Conservation (phyloP, 441 rosid species). For the Bruguiera hainesii region DNA sequence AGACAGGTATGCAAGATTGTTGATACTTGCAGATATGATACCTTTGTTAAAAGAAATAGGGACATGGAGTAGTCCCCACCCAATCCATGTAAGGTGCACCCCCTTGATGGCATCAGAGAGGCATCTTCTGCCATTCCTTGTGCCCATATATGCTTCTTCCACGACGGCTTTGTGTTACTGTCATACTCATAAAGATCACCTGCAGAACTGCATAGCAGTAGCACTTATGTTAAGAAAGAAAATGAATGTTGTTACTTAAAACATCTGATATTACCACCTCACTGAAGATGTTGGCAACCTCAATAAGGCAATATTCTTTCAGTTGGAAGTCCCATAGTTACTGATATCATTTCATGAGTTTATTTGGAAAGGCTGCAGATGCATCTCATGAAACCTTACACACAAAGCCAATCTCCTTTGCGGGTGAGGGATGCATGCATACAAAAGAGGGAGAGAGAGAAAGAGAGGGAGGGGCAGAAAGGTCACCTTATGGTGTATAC, state of each 20-base stretch:
- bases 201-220: constrained; percentile 41
- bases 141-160: constrained; percentile 68
- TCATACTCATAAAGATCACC: constrained; percentile 72
- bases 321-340: too few relatives aligned
- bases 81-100: constrained; percentile 39
- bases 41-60: constrained; percentile 66
- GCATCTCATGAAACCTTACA: too few relatives aligned
- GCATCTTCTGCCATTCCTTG: constrained; percentile 37
- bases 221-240: not conserved
- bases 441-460: not conserved
- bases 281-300: not conserved
- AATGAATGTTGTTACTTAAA: not conserved
- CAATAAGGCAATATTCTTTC: too few relatives aligned
- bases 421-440: too few relatives aligned
- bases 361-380: too few relatives aligned
- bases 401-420: too few relatives aligned
- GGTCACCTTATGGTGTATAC: constrained; percentile 57
- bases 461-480: constrained; percentile 10
- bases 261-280: not conserved
- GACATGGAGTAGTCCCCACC: constrained; percentile 50
- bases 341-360: too few relatives aligned
- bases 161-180: constrained; percentile 59
- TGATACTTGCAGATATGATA: constrained; percentile 16
- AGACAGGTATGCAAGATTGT: too few relatives aligned
- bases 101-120: constrained; percentile 37